Evolutionary conservation across 2,329 filamentous ascomycete genomes (phyloP), one percentile per base, ranked within the genome.

Genomic region (Penicillium sp.): DNA sequence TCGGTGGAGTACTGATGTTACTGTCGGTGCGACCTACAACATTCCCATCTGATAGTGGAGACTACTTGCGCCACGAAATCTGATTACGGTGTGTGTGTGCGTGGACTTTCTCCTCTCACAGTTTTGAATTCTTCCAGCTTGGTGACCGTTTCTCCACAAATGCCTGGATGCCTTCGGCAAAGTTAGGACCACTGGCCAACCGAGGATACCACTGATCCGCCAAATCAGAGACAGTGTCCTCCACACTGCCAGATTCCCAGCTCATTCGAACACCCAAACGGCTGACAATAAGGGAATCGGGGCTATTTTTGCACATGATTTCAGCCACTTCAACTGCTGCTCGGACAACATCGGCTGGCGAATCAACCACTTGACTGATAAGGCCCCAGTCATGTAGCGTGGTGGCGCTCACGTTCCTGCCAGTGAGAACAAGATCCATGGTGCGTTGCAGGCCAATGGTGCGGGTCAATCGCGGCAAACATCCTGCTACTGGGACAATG

Each of bases 61-160:
- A 48, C 20, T 16, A 26, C 22, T 39, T 46, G 22, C 44, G 44
- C 35, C 26, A 49, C 35, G 11, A 18, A 51, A 55, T 55, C 53
- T 55, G 47, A 51, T 55, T 55, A 52, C 37, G 3, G 31, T 34
- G 14, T 26, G 5, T 6, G 9, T 34, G 18, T 22, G 43, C 16
- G 44, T 48, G 26, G 20, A 50, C 5, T 37, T 26, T 44, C 46
- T 40, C 6, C 29, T 47, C 24, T 61, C 51, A 74, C 55, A 74
- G 55, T 55, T 72, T 73, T 24, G 65, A 70, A 40, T 68, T 60
- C 39, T 59, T 59, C 88, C 88, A 91, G 31, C 76, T 78, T 2
- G 88, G 82, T 72, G 82, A 81, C 66, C 88, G 78, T 77, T 86
- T 89, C 80, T 92, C 88, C 24, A 88, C 85, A 77, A 92, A 92